A percentile compares a stretch with the other conserved stretches of the same genome.
These are phyloP conservation scores for Mercurialis annua DNA, from an alignment of 345 rosid genomes.

Conservation along the genomic window DNA sequence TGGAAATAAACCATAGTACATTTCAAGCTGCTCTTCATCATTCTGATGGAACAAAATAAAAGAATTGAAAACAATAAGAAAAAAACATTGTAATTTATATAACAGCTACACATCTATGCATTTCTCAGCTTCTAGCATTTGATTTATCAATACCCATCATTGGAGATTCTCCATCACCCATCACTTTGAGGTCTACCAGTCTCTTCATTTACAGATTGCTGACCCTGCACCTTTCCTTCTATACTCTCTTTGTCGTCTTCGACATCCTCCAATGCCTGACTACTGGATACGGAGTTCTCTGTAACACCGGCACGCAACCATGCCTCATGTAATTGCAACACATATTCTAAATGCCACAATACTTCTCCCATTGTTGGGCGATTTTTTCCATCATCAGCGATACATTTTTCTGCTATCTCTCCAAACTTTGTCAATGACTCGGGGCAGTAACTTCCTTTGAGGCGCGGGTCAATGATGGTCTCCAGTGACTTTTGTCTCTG, in stretches of 20 bases:
- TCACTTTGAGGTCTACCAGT: slow-evolving; percentile 4
- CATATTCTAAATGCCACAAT: slow-evolving; percentile 83
- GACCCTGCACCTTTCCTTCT: background rate
- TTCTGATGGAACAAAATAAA: slow-evolving; percentile 24
- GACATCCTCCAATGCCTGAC: slow-evolving; percentile 31
- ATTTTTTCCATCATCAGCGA: slow-evolving; percentile 74
- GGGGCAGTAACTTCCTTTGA: slow-evolving; percentile 45
- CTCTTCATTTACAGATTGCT: slow-evolving; percentile 9
- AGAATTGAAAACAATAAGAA: slow-evolving; percentile 20
- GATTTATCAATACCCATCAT: background rate
- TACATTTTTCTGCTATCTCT: slow-evolving; percentile 90
- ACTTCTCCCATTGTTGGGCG: slow-evolving; percentile 93
- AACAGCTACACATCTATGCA: background rate
- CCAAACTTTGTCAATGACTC: slow-evolving; percentile 78
- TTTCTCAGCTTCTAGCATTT: slow-evolving; percentile 7
- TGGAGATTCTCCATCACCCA: slow-evolving; percentile 5
- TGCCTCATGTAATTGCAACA: slow-evolving; percentile 77
- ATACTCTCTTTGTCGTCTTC: slow-evolving; percentile 26
- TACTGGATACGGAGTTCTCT: slow-evolving; percentile 40
- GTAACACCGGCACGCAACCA: slow-evolving; percentile 46
- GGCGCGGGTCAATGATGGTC: slow-evolving; percentile 57
- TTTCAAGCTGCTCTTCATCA: background rate
- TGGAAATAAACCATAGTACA: background rate
- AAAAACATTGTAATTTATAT: background rate
- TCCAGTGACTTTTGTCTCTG: slow-evolving; percentile 64